Percentiles rank a stretch among this genome's conserved stretches.
These are phyloP conservation scores for Lasiodiplodia gonubiensis DNA, from an alignment of 2,329 filamentous ascomycete genomes.

Conservation along the genomic window DNA sequence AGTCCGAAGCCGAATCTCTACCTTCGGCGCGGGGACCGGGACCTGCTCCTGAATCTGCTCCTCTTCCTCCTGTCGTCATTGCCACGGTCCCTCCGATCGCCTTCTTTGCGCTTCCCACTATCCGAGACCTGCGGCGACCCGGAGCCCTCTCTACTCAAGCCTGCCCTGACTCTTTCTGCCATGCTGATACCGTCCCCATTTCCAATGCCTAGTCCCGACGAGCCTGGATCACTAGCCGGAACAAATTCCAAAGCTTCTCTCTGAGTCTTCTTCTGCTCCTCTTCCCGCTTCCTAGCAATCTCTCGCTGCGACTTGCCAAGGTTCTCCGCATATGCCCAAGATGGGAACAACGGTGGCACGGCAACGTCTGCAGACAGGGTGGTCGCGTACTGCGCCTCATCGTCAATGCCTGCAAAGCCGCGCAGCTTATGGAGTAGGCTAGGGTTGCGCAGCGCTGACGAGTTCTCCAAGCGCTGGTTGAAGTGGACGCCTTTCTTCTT, in stretches of 20 bases:
- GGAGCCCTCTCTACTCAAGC: slow-evolving; percentile 24
- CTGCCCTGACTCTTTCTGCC: slow-evolving; percentile 27
- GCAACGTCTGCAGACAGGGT: slow-evolving; percentile 53
- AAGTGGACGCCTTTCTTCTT: slow-evolving; percentile 80
- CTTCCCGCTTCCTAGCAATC: slow-evolving; percentile 41
- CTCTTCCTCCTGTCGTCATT: slow-evolving; percentile 32
- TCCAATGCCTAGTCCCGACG: slow-evolving; percentile 30
- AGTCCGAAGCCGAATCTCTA: background rate
- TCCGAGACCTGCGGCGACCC: slow-evolving; percentile 31
- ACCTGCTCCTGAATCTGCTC: slow-evolving; percentile 35
- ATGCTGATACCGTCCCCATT: slow-evolving; percentile 13
- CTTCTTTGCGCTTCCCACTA: slow-evolving; percentile 39
- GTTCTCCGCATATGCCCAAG: slow-evolving; percentile 52
- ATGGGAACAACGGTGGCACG: slow-evolving; percentile 48
- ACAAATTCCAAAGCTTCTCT: slow-evolving; percentile 45
- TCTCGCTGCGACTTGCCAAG: slow-evolving; percentile 49
- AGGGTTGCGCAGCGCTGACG: slow-evolving; percentile 72
- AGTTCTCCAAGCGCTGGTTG: slow-evolving; percentile 73
- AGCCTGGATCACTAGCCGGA: slow-evolving; percentile 35
- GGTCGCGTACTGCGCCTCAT: slow-evolving; percentile 68
- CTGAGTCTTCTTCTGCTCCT: slow-evolving; percentile 38
- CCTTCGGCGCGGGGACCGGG: slow-evolving; percentile 42
- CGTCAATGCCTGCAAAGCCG: slow-evolving; percentile 66
- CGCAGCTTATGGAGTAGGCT: slow-evolving; percentile 74
- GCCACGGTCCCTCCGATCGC: slow-evolving; percentile 39